Evolutionary conservation across 2,329 filamentous ascomycete species (phyloP).

Genomic region (Rhynchosporium secalis): DNA sequence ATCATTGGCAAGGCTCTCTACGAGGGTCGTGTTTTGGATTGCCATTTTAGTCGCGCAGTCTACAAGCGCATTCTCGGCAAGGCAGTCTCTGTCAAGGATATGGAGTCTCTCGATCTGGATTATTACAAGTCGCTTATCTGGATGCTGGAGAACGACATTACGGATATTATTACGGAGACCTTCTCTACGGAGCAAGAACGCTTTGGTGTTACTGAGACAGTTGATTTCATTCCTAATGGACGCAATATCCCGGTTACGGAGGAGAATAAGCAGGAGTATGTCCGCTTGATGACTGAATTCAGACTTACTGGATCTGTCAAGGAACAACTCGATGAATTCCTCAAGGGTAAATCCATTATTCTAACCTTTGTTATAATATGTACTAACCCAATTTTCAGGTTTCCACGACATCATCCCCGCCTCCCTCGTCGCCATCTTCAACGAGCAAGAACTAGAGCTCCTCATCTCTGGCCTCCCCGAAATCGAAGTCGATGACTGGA

Average conservation of each 20-base stretch:
- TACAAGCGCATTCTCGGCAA: constrained; percentile 98
- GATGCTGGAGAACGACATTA: constrained; percentile 99
- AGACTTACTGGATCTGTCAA: constrained; percentile 88
- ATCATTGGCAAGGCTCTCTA: constrained; percentile 98
- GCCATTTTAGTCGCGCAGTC: constrained; percentile 97
- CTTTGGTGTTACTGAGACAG: constrained; percentile 84
- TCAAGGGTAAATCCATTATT: constrained; percentile 61
- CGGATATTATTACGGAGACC: constrained; percentile 93
- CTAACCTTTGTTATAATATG: not conserved
- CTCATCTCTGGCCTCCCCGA: constrained; percentile 96
- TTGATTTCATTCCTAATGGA: constrained; percentile 85
- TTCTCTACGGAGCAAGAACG: constrained; percentile 93
- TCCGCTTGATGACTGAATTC: constrained; percentile 91
- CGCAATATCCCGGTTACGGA: constrained; percentile 92
- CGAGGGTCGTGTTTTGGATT: constrained; percentile 92
- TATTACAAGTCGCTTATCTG: constrained; percentile 98
- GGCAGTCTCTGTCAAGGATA: constrained; percentile 95
- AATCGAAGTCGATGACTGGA: constrained; percentile 98
- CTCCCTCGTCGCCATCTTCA: constrained; percentile 94
- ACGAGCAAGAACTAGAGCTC: constrained; percentile 94
- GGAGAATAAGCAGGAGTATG: constrained; percentile 98
- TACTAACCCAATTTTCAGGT: constrained; percentile 51
- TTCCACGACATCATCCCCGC: constrained; percentile 98
- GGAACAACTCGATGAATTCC: constrained; percentile 90
- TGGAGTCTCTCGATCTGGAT: constrained; percentile 97